These are phyloP conservation scores for Ceratobasidium sp. DNA, from an alignment of 1,284 basidiomycete genomes.

Conservation along the genomic window DNA sequence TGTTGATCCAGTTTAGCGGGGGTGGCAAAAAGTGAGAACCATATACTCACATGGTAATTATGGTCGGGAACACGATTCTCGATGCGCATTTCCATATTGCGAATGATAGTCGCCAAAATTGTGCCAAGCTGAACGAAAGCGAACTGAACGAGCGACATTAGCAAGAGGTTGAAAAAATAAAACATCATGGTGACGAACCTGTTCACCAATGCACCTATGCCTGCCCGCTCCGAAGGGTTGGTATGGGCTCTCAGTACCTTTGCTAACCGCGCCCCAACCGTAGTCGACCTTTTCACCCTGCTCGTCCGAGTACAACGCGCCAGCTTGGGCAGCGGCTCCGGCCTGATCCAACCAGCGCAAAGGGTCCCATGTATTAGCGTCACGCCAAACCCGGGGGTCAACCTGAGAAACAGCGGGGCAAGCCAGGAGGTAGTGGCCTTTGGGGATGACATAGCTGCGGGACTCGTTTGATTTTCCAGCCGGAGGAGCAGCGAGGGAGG, in stretches of 20 bases:
- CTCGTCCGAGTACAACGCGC: constrained; percentile 79
- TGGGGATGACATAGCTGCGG: constrained; percentile 84
- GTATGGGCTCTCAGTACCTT: constrained; percentile 92
- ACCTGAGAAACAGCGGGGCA: constrained; percentile 91
- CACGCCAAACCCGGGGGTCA: constrained; percentile 88
- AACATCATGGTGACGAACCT: constrained; percentile 64
- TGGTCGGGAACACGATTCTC: constrained; percentile 79
- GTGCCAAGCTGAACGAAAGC: constrained; percentile 95
- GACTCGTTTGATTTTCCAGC: constrained; percentile 50
- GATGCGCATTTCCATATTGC: constrained; percentile 81
- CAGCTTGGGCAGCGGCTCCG: constrained; percentile 81
- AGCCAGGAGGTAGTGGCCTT: constrained; percentile 92
- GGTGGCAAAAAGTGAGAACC: neutral
- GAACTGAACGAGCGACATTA: constrained; percentile 68
- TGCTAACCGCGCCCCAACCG: constrained; percentile 93
- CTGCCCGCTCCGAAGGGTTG: constrained; percentile 97
- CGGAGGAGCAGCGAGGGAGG: constrained; percentile 70
- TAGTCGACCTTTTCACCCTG: constrained; percentile 93
- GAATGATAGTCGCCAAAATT: constrained; percentile 84
- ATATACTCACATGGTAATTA: constrained; percentile 84
- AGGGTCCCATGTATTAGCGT: constrained; percentile 82
- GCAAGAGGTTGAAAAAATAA: neutral
- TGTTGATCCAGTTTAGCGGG: neutral
- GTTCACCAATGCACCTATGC: constrained; percentile 96
- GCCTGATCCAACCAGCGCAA: constrained; percentile 86